A percentile compares a stretch with the other conserved stretches of the same genome.
Conservation (phyloP, 2,329 filamentous ascomycete species). For the Trichoderma sp. region DNA sequence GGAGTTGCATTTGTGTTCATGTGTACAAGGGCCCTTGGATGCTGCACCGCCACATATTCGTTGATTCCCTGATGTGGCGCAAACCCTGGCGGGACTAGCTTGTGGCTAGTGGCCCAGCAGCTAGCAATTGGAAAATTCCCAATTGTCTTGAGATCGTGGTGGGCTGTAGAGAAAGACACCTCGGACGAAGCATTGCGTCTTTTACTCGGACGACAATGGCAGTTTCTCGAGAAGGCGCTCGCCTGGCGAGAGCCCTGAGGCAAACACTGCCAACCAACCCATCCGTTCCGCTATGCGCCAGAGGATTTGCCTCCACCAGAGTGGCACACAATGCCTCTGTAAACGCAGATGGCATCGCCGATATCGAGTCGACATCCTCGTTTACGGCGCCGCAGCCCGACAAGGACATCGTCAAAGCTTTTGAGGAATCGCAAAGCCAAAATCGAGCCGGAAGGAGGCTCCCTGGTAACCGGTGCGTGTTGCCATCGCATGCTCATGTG, state of each 20-base stretch:
- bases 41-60: conserved; percentile 2
- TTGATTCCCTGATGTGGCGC: neutral
- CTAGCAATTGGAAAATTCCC: conserved; percentile 33
- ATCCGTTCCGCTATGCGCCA: conserved; percentile 27
- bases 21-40: no score
- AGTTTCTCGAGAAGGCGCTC: conserved; percentile 40
- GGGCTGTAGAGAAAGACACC: neutral
- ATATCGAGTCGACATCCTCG: conserved; percentile 52
- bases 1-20: neutral
- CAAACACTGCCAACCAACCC: conserved; percentile 29
- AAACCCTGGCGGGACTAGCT: conserved; percentile 3
- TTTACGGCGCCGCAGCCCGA: conserved; percentile 43
- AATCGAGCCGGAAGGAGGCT: conserved; percentile 38
- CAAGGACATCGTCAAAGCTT: conserved; percentile 38
- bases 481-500: neutral
- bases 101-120: conserved; percentile 6
- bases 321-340: conserved; percentile 33
- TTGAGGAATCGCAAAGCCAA: conserved; percentile 38
- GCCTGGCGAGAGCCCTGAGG: conserved; percentile 34
- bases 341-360: conserved; percentile 36
- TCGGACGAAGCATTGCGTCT: conserved; percentile 1
- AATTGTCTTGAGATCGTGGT: conserved; percentile 21
- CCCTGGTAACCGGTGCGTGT: conserved; percentile 46
- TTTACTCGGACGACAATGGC: conserved; percentile 35
- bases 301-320: conserved; percentile 48